Base-by-base conservation (phyloP, 495 filamentous ascomycete genomes). In the Penicillium salamii region DNA sequence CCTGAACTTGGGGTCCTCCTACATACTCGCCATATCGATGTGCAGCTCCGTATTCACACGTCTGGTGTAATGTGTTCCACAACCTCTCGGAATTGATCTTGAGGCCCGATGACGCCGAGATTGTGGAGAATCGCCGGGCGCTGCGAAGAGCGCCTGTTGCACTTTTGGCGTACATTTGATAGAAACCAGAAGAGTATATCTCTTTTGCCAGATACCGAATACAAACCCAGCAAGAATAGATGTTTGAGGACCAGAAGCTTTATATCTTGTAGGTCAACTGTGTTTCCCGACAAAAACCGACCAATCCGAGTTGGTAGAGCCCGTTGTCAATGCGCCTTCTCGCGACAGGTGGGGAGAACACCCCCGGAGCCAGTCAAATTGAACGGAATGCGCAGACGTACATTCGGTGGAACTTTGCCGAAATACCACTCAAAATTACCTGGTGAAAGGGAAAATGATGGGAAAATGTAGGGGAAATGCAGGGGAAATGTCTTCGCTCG, bases 1-100 rank as follows among this genome's bases (percentile, higher is more conserved):
- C 19, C 7, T 20, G 14, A 2, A 24, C 15, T 3, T 12, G 26
- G 15, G 5, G 21, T 9, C 19, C 33, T 14, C 14, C 11, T 23
- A 52, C 61, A 28, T 59, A 72, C 67, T 64, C 55, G 40, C 67
- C 63, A 56, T 67, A 66, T 31, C 50, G 41, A 47, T 70, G 61
- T 13, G 60, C 49, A 15, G 51, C 39, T 17, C 69, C 67, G 64
- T 62, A 71, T 58, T 66, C 42, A 35, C 67, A 69, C 2, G 69
- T 66, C 23, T 61, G 49, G 18, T 72, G 65, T 20, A 70, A 42
- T 11, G 67, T 64, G 28, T 69, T 56, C 67, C 63, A 65, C 2
- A 70, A 46, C 6, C 69, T 59, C 24, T 52, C 49, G 2, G 51
- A 19, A 42, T 72, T 72, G 39, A 72, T 63, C 8, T 56, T 59